Evolutionary conservation across 192 early-diverging fungal species (phyloP).

Genomic region (Glomus cerebriforme): DNA sequence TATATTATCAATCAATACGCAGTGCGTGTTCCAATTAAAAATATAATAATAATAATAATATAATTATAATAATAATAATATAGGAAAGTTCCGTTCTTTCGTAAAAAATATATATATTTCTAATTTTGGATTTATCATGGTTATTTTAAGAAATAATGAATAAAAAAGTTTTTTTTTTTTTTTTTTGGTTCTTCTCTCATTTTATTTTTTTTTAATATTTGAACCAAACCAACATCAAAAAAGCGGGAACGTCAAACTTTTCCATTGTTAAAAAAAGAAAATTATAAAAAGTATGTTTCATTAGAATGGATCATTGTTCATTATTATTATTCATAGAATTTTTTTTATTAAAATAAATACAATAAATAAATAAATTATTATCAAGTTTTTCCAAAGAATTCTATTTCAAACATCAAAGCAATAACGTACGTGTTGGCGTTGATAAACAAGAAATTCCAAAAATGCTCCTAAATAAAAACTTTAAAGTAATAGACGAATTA

Average conservation of each 20-base stretch:
- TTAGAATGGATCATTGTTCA: neutral
- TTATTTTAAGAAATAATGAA: no score
- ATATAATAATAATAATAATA: no score
- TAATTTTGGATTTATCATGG: no score
- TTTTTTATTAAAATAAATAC: neutral
- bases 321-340: neutral
- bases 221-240: neutral
- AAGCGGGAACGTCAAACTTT: neutral
- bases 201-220: no score
- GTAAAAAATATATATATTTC: no score
- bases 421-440: neutral
- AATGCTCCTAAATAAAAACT: neutral
- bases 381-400: neutral
- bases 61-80: no score
- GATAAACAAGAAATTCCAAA: neutral
- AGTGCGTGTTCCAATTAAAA: no score
- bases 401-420: neutral
- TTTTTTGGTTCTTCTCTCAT: no score
- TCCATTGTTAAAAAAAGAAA: neutral
- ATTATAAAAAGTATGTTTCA: neutral
- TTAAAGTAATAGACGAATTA: neutral
- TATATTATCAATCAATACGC: neutral
- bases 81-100: no score
- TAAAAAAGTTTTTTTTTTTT: no score
- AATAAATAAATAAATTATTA: neutral